Conservation (phyloP, 768 basidiomycete species). For the Phlegmacium glaucopus region DNA sequence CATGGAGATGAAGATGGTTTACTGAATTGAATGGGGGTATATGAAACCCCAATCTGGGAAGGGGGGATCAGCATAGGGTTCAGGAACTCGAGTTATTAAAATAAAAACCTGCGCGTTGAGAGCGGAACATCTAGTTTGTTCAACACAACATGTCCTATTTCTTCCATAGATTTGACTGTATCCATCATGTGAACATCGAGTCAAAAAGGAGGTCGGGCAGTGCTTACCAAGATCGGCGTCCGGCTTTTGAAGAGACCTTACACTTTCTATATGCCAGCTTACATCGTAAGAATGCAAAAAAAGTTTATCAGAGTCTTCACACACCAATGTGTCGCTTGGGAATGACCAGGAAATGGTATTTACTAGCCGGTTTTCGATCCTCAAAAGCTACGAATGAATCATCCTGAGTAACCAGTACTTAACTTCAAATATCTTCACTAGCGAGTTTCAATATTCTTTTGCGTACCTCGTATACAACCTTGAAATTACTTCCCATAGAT, state of each 20-base stretch:
- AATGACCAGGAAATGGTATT: conserved; percentile 48
- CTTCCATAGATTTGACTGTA: conserved; percentile 29
- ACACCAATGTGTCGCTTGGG: conserved; percentile 53
- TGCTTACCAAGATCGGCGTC: conserved; percentile 50
- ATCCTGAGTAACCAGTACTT: conserved; percentile 33
- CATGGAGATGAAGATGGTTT: conserved; percentile 72
- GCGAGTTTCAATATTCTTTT: background rate
- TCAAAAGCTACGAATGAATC: conserved; percentile 47
- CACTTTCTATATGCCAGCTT: conserved; percentile 40
- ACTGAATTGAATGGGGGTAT: conserved; percentile 77
- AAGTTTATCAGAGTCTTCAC: background rate
- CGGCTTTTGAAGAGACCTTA: conserved; percentile 39
- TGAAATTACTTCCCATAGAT: conserved; percentile 38
- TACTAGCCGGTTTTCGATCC: conserved; percentile 46
- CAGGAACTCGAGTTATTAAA: background rate
- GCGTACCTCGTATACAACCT: conserved; percentile 47
- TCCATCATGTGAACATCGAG: background rate
- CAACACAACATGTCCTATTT: conserved; percentile 50
- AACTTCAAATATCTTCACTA: background rate
- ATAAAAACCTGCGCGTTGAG: conserved; percentile 41
- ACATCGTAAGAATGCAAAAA: background rate
- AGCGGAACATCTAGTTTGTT: conserved; percentile 41
- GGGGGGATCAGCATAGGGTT: conserved; percentile 10
- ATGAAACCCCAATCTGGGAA: conserved; percentile 73
- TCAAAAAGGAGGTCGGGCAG: background rate